phyloP scores from a whole-genome alignment of 2,329 filamentous ascomycete species.

The Colletotrichum sp. region DNA sequence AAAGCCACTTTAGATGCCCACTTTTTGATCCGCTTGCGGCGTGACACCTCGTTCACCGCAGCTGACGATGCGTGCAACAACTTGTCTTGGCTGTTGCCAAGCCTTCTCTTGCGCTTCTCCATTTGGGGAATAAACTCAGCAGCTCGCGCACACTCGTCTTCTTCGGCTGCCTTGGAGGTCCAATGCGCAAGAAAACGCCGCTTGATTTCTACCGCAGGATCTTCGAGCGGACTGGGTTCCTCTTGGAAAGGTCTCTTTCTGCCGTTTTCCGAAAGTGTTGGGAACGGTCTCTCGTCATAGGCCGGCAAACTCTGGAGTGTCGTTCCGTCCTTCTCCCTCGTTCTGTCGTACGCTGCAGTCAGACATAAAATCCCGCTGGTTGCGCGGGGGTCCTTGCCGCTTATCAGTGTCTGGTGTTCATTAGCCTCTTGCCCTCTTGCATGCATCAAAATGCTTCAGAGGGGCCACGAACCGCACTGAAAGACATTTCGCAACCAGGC shows the following conservation, averaged over 20 bases:
- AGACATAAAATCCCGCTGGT: background rate
- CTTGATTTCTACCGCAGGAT: background rate
- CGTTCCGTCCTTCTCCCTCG: background rate
- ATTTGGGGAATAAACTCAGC: background rate
- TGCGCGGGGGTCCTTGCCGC: rapidly evolving
- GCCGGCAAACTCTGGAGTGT: background rate
- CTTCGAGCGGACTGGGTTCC: background rate
- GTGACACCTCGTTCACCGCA: background rate
- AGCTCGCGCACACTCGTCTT: background rate
- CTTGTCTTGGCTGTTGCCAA: background rate
- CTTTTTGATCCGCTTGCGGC: background rate
- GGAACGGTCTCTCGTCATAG: background rate
- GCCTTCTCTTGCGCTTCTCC: background rate
- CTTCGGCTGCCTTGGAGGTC: background rate
- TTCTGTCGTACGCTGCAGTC: rapidly evolving
- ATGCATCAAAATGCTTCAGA: background rate
- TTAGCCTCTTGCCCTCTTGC: background rate
- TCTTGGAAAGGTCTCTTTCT: background rate
- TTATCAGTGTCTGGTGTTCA: background rate
- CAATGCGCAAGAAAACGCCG: background rate
- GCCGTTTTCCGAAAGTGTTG: background rate
- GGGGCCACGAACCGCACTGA: background rate
- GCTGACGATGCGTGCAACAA: background rate
- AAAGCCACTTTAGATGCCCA: background rate
- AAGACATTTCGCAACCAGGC: background rate